These are phyloP conservation scores for Russula brevipes DNA, from an alignment of 768 basidiomycete species.

Conservation along the genomic window DNA sequence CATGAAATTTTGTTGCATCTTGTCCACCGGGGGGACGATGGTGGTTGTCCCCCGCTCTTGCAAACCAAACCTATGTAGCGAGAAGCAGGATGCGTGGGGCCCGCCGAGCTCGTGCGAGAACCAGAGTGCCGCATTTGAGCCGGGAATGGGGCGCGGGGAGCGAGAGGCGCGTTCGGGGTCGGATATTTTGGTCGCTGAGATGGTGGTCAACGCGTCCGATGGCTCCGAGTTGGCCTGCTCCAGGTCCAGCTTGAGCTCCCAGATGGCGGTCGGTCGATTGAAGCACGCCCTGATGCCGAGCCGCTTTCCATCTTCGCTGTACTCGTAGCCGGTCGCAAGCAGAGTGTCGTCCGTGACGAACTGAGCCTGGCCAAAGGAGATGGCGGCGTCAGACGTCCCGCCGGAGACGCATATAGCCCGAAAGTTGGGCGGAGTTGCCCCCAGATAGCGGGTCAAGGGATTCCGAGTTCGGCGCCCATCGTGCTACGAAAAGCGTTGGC, in stretches of 20 bases:
- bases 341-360: constrained; percentile 24
- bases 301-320: constrained; percentile 28
- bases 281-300: constrained; percentile 33
- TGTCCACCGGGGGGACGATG: constrained; percentile 25
- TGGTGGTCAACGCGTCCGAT: not conserved
- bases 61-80: constrained; percentile 26
- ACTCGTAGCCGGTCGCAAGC: constrained; percentile 30
- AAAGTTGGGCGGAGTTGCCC: not conserved
- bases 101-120: constrained; percentile 32
- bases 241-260: constrained; percentile 25
- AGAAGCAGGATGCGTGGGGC: constrained; percentile 30
- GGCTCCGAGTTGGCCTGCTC: not conserved
- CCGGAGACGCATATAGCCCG: constrained; percentile 1
- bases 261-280: constrained; percentile 30
- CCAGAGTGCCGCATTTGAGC: constrained; percentile 26
- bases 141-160: constrained; percentile 24
- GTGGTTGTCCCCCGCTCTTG: constrained; percentile 13
- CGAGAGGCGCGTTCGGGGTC: constrained; percentile 18
- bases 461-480: constrained; percentile 3
- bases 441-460: not conserved
- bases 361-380: constrained; percentile 22
- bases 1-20: constrained; percentile 11
- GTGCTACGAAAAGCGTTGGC: constrained; percentile 18
- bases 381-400: not conserved
- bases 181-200: constrained; percentile 13